phyloP scores from a whole-genome alignment of 495 filamentous ascomycete genomes.

The Penicillium bovifimosum region DNA sequence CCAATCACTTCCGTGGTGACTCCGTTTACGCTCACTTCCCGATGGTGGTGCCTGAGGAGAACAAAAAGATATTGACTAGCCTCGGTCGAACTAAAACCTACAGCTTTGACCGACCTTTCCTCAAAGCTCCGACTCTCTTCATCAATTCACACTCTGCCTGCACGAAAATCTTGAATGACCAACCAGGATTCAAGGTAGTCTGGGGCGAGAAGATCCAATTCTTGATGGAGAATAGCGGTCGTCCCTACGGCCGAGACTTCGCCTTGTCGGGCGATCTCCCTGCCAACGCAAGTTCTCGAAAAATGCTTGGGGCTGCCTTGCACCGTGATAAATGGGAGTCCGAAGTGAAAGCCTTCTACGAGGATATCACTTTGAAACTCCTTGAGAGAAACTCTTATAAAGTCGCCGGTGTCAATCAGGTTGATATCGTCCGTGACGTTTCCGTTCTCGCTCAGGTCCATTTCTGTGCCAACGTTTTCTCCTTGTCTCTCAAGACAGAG shows the following conservation, averaged over 20 bases:
- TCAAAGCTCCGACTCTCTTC: slow-evolving; percentile 27
- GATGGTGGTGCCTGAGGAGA: slow-evolving; percentile 51
- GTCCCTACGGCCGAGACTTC: slow-evolving; percentile 43
- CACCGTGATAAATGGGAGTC: slow-evolving; percentile 47
- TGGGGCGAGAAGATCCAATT: slow-evolving; percentile 52
- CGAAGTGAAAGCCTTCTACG: slow-evolving; percentile 48
- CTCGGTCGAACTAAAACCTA: slow-evolving; percentile 46
- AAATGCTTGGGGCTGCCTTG: slow-evolving; percentile 43
- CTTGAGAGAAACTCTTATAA: slow-evolving; percentile 44
- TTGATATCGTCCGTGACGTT: slow-evolving; percentile 59
- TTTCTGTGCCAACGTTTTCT: slow-evolving; percentile 57
- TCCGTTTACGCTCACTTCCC: slow-evolving; percentile 57
- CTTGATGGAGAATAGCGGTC: slow-evolving; percentile 37
- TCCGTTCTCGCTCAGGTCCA: slow-evolving; percentile 56
- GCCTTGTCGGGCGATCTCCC: slow-evolving; percentile 50
- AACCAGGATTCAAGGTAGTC: slow-evolving; percentile 49
- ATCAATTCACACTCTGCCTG: slow-evolving; percentile 48
- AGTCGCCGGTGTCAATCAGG: slow-evolving; percentile 51
- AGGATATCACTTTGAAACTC: slow-evolving; percentile 47
- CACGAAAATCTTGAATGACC: slow-evolving; percentile 42
- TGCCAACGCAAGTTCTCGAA: slow-evolving; percentile 42
- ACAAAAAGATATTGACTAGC: slow-evolving; percentile 43
- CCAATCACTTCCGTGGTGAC: slow-evolving; percentile 51
- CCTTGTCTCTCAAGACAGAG: slow-evolving; percentile 57
- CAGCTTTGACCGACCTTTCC: slow-evolving; percentile 43